A percentile compares a stretch with the other conserved stretches of the same genome.
phyloP scores from a whole-genome alignment of 768 basidiomycete species.

The Omphalotus guepiniiformis region DNA sequence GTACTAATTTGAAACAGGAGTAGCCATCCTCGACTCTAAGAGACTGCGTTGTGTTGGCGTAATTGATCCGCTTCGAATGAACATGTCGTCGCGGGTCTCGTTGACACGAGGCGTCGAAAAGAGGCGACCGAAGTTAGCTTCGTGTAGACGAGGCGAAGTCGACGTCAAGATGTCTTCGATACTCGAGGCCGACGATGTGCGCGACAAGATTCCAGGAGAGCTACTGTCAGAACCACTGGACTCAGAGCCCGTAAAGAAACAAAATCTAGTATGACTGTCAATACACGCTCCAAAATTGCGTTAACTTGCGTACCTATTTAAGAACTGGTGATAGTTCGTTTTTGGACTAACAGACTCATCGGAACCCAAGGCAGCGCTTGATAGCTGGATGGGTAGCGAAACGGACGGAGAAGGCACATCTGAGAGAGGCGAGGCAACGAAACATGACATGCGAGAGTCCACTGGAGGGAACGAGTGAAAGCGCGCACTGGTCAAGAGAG shows the following conservation, averaged over 20 bases:
- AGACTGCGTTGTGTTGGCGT: neutral
- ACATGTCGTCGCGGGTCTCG: slow-evolving; percentile 7
- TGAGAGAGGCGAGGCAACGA: slow-evolving; percentile 14
- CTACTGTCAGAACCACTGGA: slow-evolving; percentile 13
- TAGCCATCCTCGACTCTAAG: slow-evolving; percentile 3
- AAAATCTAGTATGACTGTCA: slow-evolving; percentile 48
- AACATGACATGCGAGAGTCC: slow-evolving; percentile 11
- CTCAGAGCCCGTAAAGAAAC: slow-evolving; percentile 71
- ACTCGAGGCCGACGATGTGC: slow-evolving; percentile 49
- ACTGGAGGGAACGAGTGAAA: slow-evolving; percentile 12
- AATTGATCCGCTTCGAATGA: slow-evolving; percentile 1
- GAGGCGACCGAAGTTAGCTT: neutral
- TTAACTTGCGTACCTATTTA: slow-evolving; percentile 51
- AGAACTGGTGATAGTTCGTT: slow-evolving; percentile 53
- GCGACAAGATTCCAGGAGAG: slow-evolving; percentile 18
- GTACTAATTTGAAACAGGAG: neutral
- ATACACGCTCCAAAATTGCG: slow-evolving; percentile 11
- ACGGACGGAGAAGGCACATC: slow-evolving; percentile 7
- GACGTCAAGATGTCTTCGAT: slow-evolving; percentile 46
- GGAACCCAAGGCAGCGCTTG: neutral
- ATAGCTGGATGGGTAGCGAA: neutral
- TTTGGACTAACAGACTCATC: slow-evolving; percentile 21
- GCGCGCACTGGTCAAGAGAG: slow-evolving; percentile 16
- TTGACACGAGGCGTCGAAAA: slow-evolving; percentile 1
- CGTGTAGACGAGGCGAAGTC: slow-evolving; percentile 26